Evolutionary conservation across 371 early-diverging fungal genomes (phyloP).

Genomic region (Batrachochytrium dendrobatidis): DNA sequence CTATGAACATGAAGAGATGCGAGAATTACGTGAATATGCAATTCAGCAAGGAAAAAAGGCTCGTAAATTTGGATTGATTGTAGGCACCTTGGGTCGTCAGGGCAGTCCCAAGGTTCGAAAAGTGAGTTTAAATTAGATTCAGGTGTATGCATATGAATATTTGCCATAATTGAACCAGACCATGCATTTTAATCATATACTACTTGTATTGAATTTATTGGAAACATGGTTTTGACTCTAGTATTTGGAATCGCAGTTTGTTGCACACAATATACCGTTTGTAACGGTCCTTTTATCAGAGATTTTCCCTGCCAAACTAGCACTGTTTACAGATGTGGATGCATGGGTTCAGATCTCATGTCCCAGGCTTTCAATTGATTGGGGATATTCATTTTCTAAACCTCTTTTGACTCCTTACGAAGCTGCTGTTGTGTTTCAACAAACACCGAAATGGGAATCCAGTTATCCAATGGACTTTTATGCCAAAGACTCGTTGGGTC

Average conservation of each 20-base stretch:
- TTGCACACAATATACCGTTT: slow-evolving; percentile 57
- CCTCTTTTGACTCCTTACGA: slow-evolving; percentile 97
- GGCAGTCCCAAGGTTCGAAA: slow-evolving; percentile 90
- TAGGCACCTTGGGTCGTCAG: slow-evolving; percentile 98
- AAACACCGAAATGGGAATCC: slow-evolving; percentile 60
- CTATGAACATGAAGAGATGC: slow-evolving; percentile 93
- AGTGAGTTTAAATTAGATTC: slow-evolving; percentile 1
- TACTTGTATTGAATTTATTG: too few species aligned
- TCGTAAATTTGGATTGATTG: slow-evolving; percentile 79
- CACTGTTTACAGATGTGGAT: slow-evolving; percentile 82
- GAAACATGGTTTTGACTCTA: too few species aligned
- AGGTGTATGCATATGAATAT: too few species aligned
- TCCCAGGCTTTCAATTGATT: slow-evolving; percentile 97
- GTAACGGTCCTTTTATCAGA: slow-evolving; percentile 83
- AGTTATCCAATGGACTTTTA: slow-evolving; percentile 97
- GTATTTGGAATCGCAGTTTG: slow-evolving; percentile 62
- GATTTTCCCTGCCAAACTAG: slow-evolving; percentile 86
- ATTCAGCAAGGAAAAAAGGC: slow-evolving; percentile 67
- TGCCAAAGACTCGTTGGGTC: slow-evolving; percentile 81
- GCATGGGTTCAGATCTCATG: slow-evolving; percentile 98
- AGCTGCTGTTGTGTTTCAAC: slow-evolving; percentile 78
- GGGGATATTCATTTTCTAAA: slow-evolving; percentile 95
- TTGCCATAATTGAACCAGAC: too few species aligned
- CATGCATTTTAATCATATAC: too few species aligned
- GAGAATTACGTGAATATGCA: slow-evolving; percentile 71